Evolutionary conservation across 768 basidiomycete species (phyloP).

Genomic region (Suillus alpinus): DNA sequence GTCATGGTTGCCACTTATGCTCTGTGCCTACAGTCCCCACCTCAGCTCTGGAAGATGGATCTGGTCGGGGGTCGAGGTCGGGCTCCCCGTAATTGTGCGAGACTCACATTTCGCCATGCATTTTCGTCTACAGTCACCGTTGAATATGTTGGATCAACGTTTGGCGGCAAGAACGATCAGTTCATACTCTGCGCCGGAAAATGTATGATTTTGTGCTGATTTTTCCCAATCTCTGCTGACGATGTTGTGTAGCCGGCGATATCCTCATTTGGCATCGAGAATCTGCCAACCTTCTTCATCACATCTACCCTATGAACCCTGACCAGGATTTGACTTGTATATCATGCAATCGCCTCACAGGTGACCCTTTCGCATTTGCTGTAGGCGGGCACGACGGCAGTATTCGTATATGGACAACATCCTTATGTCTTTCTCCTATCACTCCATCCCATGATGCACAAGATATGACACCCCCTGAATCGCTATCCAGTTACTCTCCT

Average conservation of each 20-base stretch:
- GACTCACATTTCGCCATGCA: conserved; percentile 52
- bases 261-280: conserved; percentile 87
- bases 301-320: conserved; percentile 58
- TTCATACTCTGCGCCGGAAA: conserved; percentile 77
- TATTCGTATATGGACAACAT: conserved; percentile 68
- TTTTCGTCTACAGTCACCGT: conserved; percentile 67
- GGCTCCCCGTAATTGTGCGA: conserved; percentile 34
- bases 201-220: conserved; percentile 36
- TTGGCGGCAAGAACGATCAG: conserved; percentile 77
- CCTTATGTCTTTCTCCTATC: background rate
- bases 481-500: conserved; percentile 7
- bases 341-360: conserved; percentile 71
- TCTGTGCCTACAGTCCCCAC: conserved; percentile 49
- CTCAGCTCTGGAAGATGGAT: conserved; percentile 75
- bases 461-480: background rate
- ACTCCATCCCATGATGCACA: background rate
- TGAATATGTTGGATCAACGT: conserved; percentile 83
- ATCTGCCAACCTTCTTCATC: conserved; percentile 68
- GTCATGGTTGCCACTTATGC: background rate
- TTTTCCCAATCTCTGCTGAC: conserved; percentile 1
- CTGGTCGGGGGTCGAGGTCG: conserved; percentile 47
- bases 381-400: conserved; percentile 77
- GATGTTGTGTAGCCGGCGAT: conserved; percentile 56
- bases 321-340: conserved; percentile 73
- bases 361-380: conserved; percentile 52